These are phyloP conservation scores for Pythium sukuiense DNA, from an alignment of 352 stramenopile species.

Conservation along the genomic window DNA sequence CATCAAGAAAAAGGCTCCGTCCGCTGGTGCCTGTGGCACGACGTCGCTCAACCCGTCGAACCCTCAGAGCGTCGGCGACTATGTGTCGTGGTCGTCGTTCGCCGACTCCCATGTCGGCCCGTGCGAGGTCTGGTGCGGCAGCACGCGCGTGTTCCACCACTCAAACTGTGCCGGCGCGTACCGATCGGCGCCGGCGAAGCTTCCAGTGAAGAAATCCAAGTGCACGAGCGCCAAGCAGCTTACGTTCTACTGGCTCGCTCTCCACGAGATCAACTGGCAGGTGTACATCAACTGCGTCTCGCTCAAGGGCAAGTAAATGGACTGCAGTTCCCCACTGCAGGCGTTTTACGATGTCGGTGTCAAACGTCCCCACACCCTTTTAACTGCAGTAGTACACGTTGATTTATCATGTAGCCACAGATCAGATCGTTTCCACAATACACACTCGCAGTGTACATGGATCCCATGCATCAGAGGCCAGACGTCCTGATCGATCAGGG, in stretches of 20 bases:
- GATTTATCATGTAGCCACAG: no score
- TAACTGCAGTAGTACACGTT: no score
- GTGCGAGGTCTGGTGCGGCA: no score
- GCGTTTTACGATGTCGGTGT: no score
- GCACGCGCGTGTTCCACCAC: slow-evolving; percentile 4
- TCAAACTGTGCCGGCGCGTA: slow-evolving; percentile 14
- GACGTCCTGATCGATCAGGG: neutral
- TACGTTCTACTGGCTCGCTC: slow-evolving; percentile 27
- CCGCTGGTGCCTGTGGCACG: slow-evolving; percentile 19
- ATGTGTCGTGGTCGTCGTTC: slow-evolving; percentile 30
- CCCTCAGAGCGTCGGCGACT: slow-evolving; percentile 31
- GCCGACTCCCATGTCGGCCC: slow-evolving; percentile 21
- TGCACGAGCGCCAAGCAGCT: slow-evolving; percentile 29
- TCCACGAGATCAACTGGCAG: slow-evolving; percentile 33
- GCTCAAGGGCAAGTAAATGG: slow-evolving; percentile 10
- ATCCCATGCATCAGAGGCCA: no score
- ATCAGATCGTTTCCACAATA: no score
- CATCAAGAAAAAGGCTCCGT: slow-evolving; percentile 15
- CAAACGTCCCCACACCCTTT: no score
- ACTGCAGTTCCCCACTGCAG: no score
- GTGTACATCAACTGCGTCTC: slow-evolving; percentile 30
- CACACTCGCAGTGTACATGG: no score
- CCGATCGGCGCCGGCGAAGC: neutral
- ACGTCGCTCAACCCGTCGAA: slow-evolving; percentile 5
- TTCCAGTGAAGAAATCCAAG: slow-evolving; percentile 20